A percentile compares a stretch with the other conserved stretches of the same genome.
phyloP scores from a whole-genome alignment of 23 red algal species.

The Agarophyton chilense region DNA sequence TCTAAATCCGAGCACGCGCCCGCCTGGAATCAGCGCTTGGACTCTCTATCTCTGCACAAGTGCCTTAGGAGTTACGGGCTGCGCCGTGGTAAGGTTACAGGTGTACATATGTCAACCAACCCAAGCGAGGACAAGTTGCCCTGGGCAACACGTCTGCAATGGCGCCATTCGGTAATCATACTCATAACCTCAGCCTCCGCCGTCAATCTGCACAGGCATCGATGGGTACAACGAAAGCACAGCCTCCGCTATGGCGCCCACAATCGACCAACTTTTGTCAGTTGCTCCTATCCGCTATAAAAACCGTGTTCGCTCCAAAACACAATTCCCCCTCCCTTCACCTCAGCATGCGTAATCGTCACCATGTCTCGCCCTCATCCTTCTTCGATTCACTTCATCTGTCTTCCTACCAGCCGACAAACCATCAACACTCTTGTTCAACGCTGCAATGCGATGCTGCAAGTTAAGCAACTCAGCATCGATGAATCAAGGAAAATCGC shows the following conservation, averaged over 20 bases:
- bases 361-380: background rate
- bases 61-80: no score
- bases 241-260: no score
- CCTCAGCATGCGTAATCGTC: background rate
- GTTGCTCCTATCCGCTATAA: background rate
- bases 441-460: background rate
- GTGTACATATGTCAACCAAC: no score
- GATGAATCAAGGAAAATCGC: background rate
- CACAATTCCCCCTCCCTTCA: background rate
- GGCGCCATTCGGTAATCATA: no score
- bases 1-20: no score
- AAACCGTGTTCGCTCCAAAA: background rate
- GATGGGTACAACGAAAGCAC: no score
- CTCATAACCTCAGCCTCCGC: no score
- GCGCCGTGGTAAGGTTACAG: no score
- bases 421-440: conserved; percentile 20
- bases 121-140: no score
- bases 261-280: background rate
- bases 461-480: background rate
- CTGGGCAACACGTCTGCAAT: no score
- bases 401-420: background rate
- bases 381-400: conserved; percentile 8
- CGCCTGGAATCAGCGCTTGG: no score
- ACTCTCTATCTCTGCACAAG: no score
- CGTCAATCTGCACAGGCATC: background rate